Conservation (phyloP, 1,284 basidiomycete genomes). For the Pseudozyma flocculosa region DNA sequence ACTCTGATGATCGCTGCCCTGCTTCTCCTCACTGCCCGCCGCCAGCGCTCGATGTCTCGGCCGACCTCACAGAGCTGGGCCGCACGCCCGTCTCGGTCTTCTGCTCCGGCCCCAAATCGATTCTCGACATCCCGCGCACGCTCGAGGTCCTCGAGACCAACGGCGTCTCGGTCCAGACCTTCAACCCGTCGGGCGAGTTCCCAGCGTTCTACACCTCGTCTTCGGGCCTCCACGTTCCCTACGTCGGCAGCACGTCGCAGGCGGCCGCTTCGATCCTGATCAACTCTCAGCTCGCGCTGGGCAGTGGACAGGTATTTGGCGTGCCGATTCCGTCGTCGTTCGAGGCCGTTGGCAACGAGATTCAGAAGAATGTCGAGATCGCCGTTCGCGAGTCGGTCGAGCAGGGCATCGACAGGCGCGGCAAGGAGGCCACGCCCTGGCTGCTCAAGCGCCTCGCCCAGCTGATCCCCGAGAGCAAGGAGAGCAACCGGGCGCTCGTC, state of each 20-base stretch:
- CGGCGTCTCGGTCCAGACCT: slow-evolving; percentile 86
- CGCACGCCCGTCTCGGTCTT: slow-evolving; percentile 66
- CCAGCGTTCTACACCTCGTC: slow-evolving; percentile 88
- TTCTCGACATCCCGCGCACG: slow-evolving; percentile 86
- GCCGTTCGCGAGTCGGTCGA: slow-evolving; percentile 81
- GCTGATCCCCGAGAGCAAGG: slow-evolving; percentile 68
- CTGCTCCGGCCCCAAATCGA: slow-evolving; percentile 92
- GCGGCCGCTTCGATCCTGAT: slow-evolving; percentile 61
- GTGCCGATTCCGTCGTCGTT: slow-evolving; percentile 84
- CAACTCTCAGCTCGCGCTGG: slow-evolving; percentile 65
- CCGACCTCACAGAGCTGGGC: slow-evolving; percentile 51
- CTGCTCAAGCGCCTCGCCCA: slow-evolving; percentile 80
- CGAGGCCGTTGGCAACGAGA: slow-evolving; percentile 67
- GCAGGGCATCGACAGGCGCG: slow-evolving; percentile 75
- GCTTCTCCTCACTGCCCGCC: background rate
- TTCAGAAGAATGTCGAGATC: slow-evolving; percentile 80
- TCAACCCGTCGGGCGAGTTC: slow-evolving; percentile 70
- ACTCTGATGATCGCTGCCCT: no score
- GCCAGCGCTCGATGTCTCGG: slow-evolving; percentile 78
- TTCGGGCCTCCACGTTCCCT: slow-evolving; percentile 75
- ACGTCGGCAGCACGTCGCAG: slow-evolving; percentile 16
- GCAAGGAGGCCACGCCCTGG: slow-evolving; percentile 96
- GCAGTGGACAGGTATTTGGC: slow-evolving; percentile 67
- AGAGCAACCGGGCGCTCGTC: slow-evolving; percentile 79
- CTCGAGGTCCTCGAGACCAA: slow-evolving; percentile 96